A percentile compares a stretch with the other conserved stretches of the same genome.
These are phyloP conservation scores for Adiantum capillusveneris DNA, from an alignment of 75 land plant species.

Conservation along the genomic window DNA sequence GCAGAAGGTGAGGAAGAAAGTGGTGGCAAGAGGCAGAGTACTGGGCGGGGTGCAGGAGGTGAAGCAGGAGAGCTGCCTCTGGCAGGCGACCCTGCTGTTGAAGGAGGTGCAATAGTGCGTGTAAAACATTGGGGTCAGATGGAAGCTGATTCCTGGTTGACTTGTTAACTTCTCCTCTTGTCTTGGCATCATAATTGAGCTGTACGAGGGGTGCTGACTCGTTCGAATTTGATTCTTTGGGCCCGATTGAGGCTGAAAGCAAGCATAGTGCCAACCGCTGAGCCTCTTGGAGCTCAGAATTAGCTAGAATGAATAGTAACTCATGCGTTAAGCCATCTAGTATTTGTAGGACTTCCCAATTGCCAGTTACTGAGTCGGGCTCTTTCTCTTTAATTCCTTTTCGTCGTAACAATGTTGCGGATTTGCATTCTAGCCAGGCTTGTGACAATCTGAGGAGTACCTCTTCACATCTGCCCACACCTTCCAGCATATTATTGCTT, in stretches of 20 bases:
- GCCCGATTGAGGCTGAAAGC: not conserved
- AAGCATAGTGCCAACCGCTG: not conserved
- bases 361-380: not conserved
- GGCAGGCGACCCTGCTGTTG: not conserved
- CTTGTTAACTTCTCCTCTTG: not conserved
- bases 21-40: not conserved
- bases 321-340: not conserved
- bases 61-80: conserved; percentile 1
- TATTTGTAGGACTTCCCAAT: too few relatives aligned
- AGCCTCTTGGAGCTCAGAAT: not conserved
- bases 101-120: not conserved
- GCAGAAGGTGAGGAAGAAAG: not conserved
- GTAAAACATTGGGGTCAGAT: not conserved
- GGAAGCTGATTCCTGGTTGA: not conserved
- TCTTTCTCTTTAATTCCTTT: not conserved
- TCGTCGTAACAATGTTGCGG: too few relatives aligned
- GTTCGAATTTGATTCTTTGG: not conserved
- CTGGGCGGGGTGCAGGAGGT: not conserved
- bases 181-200: not conserved
- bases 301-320: not conserved
- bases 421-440: conserved; percentile 1
- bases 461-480: not conserved
- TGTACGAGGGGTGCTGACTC: not conserved
- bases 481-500: not conserved
- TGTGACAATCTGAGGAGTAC: not conserved